Conservation (phyloP, 306 rosid genomes). For the Astragalus glycyphyllos region DNA sequence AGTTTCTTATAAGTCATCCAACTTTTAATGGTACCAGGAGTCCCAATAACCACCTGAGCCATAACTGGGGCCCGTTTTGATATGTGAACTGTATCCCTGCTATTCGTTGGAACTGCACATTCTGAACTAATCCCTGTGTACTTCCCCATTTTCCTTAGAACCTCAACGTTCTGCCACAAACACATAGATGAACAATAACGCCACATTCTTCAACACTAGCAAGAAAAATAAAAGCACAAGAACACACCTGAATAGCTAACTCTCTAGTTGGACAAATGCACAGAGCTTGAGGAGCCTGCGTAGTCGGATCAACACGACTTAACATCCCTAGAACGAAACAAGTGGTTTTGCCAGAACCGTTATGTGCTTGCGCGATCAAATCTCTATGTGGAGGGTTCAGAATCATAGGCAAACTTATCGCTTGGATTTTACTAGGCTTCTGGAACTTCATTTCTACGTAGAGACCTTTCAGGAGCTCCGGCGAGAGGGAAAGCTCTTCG, state of each 20-base stretch:
- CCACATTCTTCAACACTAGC: constrained; percentile 21
- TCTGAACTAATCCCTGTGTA: constrained; percentile 77
- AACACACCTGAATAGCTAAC: constrained; percentile 77
- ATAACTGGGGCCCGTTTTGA: constrained; percentile 57
- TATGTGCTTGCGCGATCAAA: constrained; percentile 93
- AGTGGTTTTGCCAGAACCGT: constrained; percentile 95
- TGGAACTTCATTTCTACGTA: constrained; percentile 87
- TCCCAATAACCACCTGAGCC: constrained; percentile 90
- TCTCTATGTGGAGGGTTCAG: constrained; percentile 75
- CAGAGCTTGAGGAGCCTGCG: constrained; percentile 83
- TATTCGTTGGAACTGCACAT: constrained; percentile 75
- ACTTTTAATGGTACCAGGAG: constrained; percentile 86
- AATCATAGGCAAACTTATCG: constrained; percentile 88
- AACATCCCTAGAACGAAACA: constrained; percentile 96
- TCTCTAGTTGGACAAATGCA: constrained; percentile 95
- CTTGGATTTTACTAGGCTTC: constrained; percentile 92
- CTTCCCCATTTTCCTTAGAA: constrained; percentile 84
- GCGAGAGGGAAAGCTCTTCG: constrained; percentile 68
- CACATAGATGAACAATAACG: constrained; percentile 6
- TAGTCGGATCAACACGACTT: constrained; percentile 77
- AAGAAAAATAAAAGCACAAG: not conserved
- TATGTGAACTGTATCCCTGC: constrained; percentile 45
- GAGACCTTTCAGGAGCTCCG: constrained; percentile 78
- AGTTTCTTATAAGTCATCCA: constrained; percentile 68
- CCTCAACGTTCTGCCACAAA: constrained; percentile 73